Evolutionary conservation across 805 yeast genomes (phyloP).

Genomic region (Candida dendrica): DNA sequence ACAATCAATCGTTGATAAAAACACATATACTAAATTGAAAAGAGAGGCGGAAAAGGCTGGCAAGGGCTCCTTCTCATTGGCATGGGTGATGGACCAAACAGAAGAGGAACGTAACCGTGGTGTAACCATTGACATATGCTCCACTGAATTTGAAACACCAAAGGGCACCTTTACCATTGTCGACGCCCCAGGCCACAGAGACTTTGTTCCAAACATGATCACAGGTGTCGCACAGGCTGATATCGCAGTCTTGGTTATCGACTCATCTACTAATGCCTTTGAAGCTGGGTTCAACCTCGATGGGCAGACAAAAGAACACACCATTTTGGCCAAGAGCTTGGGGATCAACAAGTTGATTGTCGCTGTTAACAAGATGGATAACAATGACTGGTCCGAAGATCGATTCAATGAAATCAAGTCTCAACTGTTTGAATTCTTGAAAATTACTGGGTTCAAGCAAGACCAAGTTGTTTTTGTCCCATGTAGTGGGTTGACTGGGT

Average conservation of each 20-base stretch:
- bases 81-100: constrained; percentile 93
- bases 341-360: constrained; percentile 85
- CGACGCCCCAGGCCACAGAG: constrained; percentile 96
- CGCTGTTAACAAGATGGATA: constrained; percentile 94
- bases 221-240: constrained; percentile 94
- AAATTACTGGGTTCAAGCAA: constrained; percentile 81
- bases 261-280: constrained; percentile 91
- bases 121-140: constrained; percentile 91
- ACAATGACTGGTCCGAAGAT: constrained; percentile 78
- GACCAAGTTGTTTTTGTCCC: constrained; percentile 83
- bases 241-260: constrained; percentile 84
- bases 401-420: constrained; percentile 73
- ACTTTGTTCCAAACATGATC: constrained; percentile 93
- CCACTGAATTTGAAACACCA: constrained; percentile 90
- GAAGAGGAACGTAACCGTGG: constrained; percentile 97
- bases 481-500: constrained; percentile 88
- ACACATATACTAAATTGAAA: constrained; percentile 94
- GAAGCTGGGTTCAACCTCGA: constrained; percentile 94
- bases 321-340: constrained; percentile 81
- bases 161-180: constrained; percentile 85
- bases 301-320: constrained; percentile 95
- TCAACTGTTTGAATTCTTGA: constrained; percentile 75
- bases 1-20: constrained; percentile 96
- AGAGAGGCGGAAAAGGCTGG: constrained; percentile 97
- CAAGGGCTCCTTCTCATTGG: constrained; percentile 96